These are phyloP conservation scores for Peziza echinospora DNA, from an alignment of 495 filamentous ascomycete genomes.

Conservation along the genomic window DNA sequence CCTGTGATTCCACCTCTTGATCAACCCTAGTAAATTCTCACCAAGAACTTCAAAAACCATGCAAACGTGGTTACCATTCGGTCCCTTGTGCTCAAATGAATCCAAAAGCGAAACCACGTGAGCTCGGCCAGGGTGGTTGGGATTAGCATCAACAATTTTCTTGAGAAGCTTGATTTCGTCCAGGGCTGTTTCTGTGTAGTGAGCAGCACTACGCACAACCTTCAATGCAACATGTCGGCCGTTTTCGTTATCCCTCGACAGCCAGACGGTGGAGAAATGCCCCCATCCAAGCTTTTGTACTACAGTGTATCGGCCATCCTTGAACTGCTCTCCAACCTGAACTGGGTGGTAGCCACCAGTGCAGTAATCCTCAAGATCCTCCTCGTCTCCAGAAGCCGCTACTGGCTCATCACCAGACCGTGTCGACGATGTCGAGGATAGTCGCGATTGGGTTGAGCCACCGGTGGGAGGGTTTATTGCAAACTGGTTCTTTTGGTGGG, in stretches of 20 bases:
- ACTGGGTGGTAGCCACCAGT: slow-evolving; percentile 97
- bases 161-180: slow-evolving; percentile 97
- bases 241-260: slow-evolving; percentile 75
- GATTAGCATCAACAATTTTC: slow-evolving; percentile 87
- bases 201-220: slow-evolving; percentile 86
- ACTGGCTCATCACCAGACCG: background rate
- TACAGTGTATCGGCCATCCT: slow-evolving; percentile 88
- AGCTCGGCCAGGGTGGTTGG: slow-evolving; percentile 72
- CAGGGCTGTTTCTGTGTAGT: slow-evolving; percentile 97
- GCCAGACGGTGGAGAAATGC: slow-evolving; percentile 96
- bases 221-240: slow-evolving; percentile 94
- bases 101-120: slow-evolving; percentile 92
- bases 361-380: slow-evolving; percentile 97
- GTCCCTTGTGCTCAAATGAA: slow-evolving; percentile 93
- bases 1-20: slow-evolving; percentile 95
- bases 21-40: slow-evolving; percentile 84
- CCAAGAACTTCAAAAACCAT: slow-evolving; percentile 98
- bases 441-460: slow-evolving; percentile 7
- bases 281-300: slow-evolving; percentile 97
- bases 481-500: no score
- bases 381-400: slow-evolving; percentile 51
- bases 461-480: background rate
- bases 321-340: slow-evolving; percentile 82
- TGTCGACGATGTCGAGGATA: slow-evolving; percentile 2
- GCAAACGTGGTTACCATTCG: slow-evolving; percentile 88